A percentile compares a stretch with the other conserved stretches of the same genome.
These are phyloP conservation scores for Opeltia flavorubescens DNA, from an alignment of 495 filamentous ascomycete genomes.

Conservation along the genomic window DNA sequence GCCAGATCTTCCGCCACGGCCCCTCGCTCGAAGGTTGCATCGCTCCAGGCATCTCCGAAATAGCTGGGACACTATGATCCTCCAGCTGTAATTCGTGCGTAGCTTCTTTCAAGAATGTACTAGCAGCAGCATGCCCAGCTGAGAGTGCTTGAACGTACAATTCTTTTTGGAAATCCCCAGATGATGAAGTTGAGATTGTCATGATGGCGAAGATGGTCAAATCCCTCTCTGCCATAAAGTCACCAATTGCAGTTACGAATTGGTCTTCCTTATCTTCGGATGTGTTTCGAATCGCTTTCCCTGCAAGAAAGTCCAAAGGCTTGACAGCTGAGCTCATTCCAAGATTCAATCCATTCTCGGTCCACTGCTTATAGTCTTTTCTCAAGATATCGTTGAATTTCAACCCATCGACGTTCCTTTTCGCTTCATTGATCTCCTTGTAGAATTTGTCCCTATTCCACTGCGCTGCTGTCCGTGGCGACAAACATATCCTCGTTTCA, in stretches of 20 bases:
- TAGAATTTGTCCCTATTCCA: constrained; percentile 51
- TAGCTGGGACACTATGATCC: constrained; percentile 29
- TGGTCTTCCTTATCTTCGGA: constrained; percentile 20
- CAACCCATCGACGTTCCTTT: constrained; percentile 55
- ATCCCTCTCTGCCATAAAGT: constrained; percentile 41
- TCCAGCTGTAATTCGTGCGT: constrained; percentile 40
- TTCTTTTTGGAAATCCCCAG: constrained; percentile 53
- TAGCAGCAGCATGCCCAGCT: constrained; percentile 28
- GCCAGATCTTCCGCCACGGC: constrained; percentile 35
- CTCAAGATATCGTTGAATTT: constrained; percentile 59
- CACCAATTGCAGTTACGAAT: constrained; percentile 32
- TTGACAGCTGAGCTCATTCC: constrained; percentile 67
- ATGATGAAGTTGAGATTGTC: constrained; percentile 46
- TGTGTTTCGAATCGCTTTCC: constrained; percentile 35
- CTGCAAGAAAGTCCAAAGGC: constrained; percentile 45
- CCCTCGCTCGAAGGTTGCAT: constrained; percentile 18
- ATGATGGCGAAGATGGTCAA: constrained; percentile 62
- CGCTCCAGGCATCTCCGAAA: constrained; percentile 23
- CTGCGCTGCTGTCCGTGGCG: constrained; percentile 13
- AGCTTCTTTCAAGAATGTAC: constrained; percentile 37
- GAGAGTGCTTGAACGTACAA: constrained; percentile 53
- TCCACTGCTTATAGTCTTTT: constrained; percentile 92
- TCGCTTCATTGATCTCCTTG: constrained; percentile 46
- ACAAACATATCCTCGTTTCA: constrained; percentile 32
- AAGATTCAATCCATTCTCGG: constrained; percentile 40